phyloP scores from a whole-genome alignment of 495 filamentous ascomycete genomes.

The Lentithecium fluviatile region DNA sequence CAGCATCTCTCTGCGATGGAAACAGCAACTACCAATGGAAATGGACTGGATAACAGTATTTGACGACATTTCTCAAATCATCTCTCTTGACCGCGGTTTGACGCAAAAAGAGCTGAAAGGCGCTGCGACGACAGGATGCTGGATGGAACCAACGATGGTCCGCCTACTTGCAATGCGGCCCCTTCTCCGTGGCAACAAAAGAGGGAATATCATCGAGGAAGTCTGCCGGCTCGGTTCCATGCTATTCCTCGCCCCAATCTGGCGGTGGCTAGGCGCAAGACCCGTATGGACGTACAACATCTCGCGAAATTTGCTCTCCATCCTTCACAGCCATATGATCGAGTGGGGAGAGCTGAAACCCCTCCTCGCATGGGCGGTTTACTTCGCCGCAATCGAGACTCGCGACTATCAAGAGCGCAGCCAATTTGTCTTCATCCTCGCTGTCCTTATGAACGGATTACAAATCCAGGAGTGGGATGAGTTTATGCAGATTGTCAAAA shows the following conservation, averaged over 20 bases:
- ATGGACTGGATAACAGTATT: constrained; percentile 16
- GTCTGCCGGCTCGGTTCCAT: constrained; percentile 19
- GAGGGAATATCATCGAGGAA: constrained; percentile 13
- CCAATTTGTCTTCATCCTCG: constrained; percentile 16
- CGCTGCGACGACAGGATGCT: constrained; percentile 2
- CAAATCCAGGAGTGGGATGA: constrained; percentile 11
- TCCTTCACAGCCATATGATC: constrained; percentile 7
- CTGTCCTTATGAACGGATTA: constrained; percentile 15
- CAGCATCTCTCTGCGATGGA: constrained; percentile 12
- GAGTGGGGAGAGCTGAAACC: constrained; percentile 20
- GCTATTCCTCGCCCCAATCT: constrained; percentile 11
- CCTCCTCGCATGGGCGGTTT: constrained; percentile 12
- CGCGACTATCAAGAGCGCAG: neutral
- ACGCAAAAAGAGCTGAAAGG: neutral
- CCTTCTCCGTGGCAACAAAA: neutral
- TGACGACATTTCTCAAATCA: constrained; percentile 18
- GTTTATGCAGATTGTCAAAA: constrained; percentile 6
- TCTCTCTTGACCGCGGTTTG: constrained; percentile 8
- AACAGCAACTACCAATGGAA: constrained; percentile 9
- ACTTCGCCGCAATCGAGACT: constrained; percentile 16
- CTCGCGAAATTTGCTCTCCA: constrained; percentile 7
- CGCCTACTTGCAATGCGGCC: constrained; percentile 13
- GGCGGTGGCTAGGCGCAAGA: constrained; percentile 5
- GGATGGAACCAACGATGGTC: constrained; percentile 18
- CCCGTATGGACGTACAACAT: constrained; percentile 1